Evolutionary conservation across 2,329 filamentous ascomycete species (phyloP), one percentile per base, ranked within the genome.

Genomic region (Botrytis pseudocinerea): DNA sequence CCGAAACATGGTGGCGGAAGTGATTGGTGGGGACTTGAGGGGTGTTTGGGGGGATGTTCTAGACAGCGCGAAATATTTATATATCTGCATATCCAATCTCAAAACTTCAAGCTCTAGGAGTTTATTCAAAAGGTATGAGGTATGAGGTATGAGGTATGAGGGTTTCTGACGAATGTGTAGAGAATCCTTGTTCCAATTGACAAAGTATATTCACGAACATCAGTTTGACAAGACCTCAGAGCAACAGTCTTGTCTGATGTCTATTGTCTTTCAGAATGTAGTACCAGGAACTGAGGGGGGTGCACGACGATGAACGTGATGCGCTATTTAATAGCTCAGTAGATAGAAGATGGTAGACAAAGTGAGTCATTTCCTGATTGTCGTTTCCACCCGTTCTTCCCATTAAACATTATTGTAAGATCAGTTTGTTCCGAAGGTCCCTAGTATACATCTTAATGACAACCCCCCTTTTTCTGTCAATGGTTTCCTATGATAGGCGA

Each of bases 1-100:
- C 25, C 35, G 65, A 69, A 69, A 69, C 65, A 20, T 28, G 25
- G 48, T 68, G 64, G 64, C 48, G 46, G 46, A 68, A 68, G 48
- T 9, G 64, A 68, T 68, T 32, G 64, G 64, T 28, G 9, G 25
- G 46, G 25, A 54, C 16, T 48, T 16, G 28, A 65, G 42, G 20
- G 28, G n/a, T 48, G 28, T 54, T 28, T 32, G 35, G 40, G 38
- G 38, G 5, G 59, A 6, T 42, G 16, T 12, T 63, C 38, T 44
- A 42, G 38, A 63, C 38, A 25, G 25, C 61, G 61, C 16, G 61
- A 63, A n/a, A n/a, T n/a, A 8, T 20, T 6, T n/a, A n/a, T 51
- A 4, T 14, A 51, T 51, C 48, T n/a, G 48, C 10, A 51, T n/a
- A 16, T n/a, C 48, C 10, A 51, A 14, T 51, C 25, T n/a, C 10